These are phyloP conservation scores for Leccinum broughii DNA, from an alignment of 768 basidiomycete genomes.

Conservation along the genomic window DNA sequence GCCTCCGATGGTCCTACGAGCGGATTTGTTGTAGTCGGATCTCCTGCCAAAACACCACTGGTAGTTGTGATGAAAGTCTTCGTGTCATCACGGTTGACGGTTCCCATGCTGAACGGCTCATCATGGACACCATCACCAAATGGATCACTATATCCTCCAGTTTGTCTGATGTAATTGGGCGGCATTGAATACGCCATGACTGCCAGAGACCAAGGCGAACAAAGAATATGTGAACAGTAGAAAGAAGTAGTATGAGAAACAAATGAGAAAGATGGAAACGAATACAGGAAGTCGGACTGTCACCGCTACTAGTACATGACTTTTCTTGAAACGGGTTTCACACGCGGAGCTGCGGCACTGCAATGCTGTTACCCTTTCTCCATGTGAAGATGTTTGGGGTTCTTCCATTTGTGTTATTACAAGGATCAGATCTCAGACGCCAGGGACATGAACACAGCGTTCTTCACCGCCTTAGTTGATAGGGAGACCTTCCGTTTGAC, in stretches of 20 bases:
- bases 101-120: constrained; percentile 22
- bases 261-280: background rate
- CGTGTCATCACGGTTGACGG: constrained; percentile 18
- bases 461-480: constrained; percentile 19
- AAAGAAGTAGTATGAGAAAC: background rate
- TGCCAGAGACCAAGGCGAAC: constrained; percentile 23
- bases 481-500: constrained; percentile 37
- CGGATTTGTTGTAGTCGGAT: constrained; percentile 7
- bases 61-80: constrained; percentile 22
- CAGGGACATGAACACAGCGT: background rate
- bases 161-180: constrained; percentile 11
- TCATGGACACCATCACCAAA: constrained; percentile 27
- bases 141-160: constrained; percentile 23
- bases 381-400: too few relatives aligned
- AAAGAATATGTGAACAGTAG: constrained; percentile 4
- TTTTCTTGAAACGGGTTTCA: constrained; percentile 7
- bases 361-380: background rate
- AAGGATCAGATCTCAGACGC: background rate
- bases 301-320: background rate
- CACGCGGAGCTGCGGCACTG: constrained; percentile 16
- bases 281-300: background rate
- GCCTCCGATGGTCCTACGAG: constrained; percentile 21
- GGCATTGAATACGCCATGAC: constrained; percentile 25
- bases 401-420: background rate
- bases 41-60: constrained; percentile 20